Base-by-base conservation (phyloP, 2,329 filamentous ascomycete species). In the Aspergillus niger region DNA sequence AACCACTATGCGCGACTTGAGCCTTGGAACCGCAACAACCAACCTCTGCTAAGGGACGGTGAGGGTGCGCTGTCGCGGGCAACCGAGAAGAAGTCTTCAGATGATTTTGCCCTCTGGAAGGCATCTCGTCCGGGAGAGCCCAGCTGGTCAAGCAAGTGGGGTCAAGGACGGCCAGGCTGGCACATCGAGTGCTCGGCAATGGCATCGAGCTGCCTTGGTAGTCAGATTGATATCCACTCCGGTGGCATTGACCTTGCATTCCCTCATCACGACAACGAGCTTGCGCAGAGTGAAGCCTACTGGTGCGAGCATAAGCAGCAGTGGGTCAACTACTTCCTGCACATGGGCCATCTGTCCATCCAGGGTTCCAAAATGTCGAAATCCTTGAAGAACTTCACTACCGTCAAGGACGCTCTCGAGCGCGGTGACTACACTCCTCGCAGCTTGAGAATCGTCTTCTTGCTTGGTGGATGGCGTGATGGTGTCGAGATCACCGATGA, bases 131-230 rank as follows among this genome's bases (percentile, higher is more conserved):
- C 91, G 13, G 94, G 94, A 47, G 94, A 98, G 81, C 94, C 94
- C 0, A 90, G 86, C 66, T 98, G 94, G 94, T 83, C 87, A 5
- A 95, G 90, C 68, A 87, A 88, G 3, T 98, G 94, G 93, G 92
- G 94, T 4, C 83, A 88, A 58, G 93, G 93, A 4, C 84, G 94
- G 48, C 94, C 94, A 1, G 94, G 94, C 17, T 98, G 94, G 94
- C 94, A 97, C 72, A 97, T 97, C 70, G 93, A 97, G 79, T 97
- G 94, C 86, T 93, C 90, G 1, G 92, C 92, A 15, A 97, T 98
- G 94, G 92, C 93, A 0, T 94, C 91, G 2, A 91, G 93, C 65
- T 85, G 92, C n/a, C 80, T 98, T 1, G 93, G 93, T 5, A 83
- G 87, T 28, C 85, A 89, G 63, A 92, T 98, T 82, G 94, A 98